A percentile compares a stretch with the other conserved stretches of the same genome.
Conservation (phyloP, 2,329 filamentous ascomycete species). For the Aureobasidium sp. region DNA sequence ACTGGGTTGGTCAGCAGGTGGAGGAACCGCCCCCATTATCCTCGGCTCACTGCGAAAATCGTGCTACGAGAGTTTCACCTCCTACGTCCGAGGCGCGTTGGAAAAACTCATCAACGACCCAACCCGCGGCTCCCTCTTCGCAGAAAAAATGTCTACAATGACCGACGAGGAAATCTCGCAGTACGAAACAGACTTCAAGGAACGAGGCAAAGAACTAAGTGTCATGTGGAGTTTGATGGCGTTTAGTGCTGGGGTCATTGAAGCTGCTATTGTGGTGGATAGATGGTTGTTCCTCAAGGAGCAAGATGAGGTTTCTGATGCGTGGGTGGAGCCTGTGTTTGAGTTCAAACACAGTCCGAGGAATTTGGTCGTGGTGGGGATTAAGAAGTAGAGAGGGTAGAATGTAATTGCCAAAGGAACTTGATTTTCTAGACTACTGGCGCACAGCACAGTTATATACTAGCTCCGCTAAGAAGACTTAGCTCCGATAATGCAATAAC, state of each 20-base stretch:
- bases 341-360: slow-evolving; percentile 78
- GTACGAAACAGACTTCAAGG: slow-evolving; percentile 59
- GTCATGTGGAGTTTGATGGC: slow-evolving; percentile 94
- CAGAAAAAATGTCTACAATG: slow-evolving; percentile 55
- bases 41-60: slow-evolving; percentile 76
- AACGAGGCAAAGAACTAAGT: slow-evolving; percentile 70
- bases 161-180: slow-evolving; percentile 64
- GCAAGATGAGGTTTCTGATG: slow-evolving; percentile 58
- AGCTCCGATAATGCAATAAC: too few relatives aligned
- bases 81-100: slow-evolving; percentile 75
- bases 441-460: too few relatives aligned
- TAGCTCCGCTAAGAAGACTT: too few relatives aligned
- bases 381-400: slow-evolving; percentile 50
- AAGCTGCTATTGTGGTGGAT: slow-evolving; percentile 84
- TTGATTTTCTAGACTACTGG: too few relatives aligned
- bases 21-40: slow-evolving; percentile 68
- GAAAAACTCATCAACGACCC: slow-evolving; percentile 60
- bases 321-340: slow-evolving; percentile 92
- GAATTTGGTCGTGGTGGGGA: slow-evolving; percentile 86
- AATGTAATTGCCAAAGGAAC: too few relatives aligned
- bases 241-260: slow-evolving; percentile 80
- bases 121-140: slow-evolving; percentile 50
- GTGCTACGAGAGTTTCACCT: slow-evolving; percentile 64
- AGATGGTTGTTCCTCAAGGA: slow-evolving; percentile 81
- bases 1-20: slow-evolving; percentile 24